A percentile compares a stretch with the other conserved stretches of the same genome.
Evolutionary conservation across 129 eudicot genomes (phyloP).

Genomic region (Flaveria trinervia): DNA sequence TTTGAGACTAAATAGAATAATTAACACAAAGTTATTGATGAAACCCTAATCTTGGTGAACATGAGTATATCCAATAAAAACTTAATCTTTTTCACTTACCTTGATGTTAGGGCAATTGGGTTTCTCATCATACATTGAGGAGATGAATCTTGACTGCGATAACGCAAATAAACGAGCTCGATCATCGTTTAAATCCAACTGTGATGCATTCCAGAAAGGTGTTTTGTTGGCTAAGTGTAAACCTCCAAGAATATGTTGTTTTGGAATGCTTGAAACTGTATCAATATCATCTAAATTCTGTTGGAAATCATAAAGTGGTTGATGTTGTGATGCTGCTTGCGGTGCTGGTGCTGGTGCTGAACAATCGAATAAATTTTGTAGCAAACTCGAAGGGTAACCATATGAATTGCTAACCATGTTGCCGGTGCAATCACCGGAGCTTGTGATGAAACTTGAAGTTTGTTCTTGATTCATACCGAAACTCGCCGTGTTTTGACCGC

Average conservation of each 20-base stretch:
- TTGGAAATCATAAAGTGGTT: constrained; percentile 28
- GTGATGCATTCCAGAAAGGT: constrained; percentile 44
- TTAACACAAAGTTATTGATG: constrained; percentile 12
- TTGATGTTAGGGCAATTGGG: constrained; percentile 33
- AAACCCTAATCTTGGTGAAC: constrained; percentile 45
- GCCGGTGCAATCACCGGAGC: constrained; percentile 35
- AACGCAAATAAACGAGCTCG: constrained; percentile 37
- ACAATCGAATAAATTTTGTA: constrained; percentile 53
- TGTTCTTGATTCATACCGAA: constrained; percentile 37
- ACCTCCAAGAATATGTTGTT: constrained; percentile 34
- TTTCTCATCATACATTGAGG: constrained; percentile 47
- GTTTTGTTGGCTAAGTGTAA: constrained; percentile 41
- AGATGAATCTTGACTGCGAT: constrained; percentile 38
- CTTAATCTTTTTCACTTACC: constrained; percentile 29
- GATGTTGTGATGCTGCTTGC: constrained; percentile 16
- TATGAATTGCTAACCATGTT: constrained; percentile 40
- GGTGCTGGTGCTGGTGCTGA: constrained; percentile 27
- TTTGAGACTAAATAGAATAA: constrained; percentile 39
- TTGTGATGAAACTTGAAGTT: constrained; percentile 32
- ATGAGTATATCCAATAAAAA: constrained; percentile 12
- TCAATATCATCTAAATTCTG: constrained; percentile 37
- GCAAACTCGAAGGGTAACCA: constrained; percentile 53
- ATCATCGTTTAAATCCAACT: constrained; percentile 35
- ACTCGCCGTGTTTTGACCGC: background rate
- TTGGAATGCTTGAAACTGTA: constrained; percentile 39